phyloP scores from a whole-genome alignment of 306 rosid genomes.

The Erythrophleum fordii region DNA sequence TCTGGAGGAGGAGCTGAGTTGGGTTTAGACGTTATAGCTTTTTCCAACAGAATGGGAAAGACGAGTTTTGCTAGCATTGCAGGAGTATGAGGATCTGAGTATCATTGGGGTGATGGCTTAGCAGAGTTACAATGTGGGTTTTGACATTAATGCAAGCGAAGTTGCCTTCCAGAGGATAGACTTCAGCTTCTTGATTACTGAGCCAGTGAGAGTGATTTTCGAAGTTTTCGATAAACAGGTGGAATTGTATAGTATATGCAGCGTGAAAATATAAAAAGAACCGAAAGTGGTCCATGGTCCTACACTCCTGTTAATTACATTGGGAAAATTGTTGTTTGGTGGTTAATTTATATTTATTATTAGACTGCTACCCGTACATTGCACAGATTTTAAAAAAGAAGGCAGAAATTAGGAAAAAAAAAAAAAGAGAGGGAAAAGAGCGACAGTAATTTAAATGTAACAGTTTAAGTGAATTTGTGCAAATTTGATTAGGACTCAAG shows the following conservation, averaged over 20 bases:
- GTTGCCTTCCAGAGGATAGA: constrained; percentile 28
- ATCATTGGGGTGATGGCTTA: constrained; percentile 25
- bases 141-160: background rate
- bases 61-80: constrained; percentile 26
- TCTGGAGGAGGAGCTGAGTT: constrained; percentile 21
- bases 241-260: background rate
- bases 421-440: no score
- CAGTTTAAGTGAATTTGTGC: no score
- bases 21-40: constrained; percentile 8
- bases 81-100: background rate
- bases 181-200: constrained; percentile 10
- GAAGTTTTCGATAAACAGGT: background rate
- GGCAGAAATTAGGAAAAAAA: no score
- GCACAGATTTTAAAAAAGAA: no score
- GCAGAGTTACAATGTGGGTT: constrained; percentile 34
- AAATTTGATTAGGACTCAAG: no score
- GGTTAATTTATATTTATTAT: no score
- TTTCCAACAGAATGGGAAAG: background rate
- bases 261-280: background rate
- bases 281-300: no score
- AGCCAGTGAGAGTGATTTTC: background rate
- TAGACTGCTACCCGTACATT: no score
- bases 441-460: no score
- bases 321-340: no score
- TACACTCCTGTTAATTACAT: no score